phyloP scores from a whole-genome alignment of 2,329 filamentous ascomycete genomes.

The Penicillium sp. region DNA sequence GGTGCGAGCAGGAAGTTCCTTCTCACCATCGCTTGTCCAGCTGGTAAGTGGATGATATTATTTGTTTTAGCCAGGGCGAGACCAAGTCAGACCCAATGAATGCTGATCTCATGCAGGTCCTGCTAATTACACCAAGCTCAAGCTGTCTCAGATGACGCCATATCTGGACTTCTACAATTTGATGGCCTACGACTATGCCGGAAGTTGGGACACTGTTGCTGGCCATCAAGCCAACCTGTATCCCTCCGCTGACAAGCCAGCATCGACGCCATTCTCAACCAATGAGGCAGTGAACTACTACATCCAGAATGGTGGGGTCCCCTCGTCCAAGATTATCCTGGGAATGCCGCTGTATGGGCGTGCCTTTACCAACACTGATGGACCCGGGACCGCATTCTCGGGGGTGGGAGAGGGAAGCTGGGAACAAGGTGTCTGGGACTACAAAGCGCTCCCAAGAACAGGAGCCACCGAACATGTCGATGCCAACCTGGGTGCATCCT shows the following conservation, averaged over 20 bases:
- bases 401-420: conserved; percentile 67
- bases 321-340: conserved; percentile 66
- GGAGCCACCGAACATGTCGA: conserved; percentile 60
- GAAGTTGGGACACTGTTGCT: conserved; percentile 63
- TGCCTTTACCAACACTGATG: conserved; percentile 70
- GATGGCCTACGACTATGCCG: conserved; percentile 82
- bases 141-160: conserved; percentile 40
- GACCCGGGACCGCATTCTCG: conserved; percentile 60
- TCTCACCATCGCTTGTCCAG: conserved; percentile 45
- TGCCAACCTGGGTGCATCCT: conserved; percentile 57
- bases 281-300: conserved; percentile 63
- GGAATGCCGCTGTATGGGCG: conserved; percentile 94
- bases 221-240: conserved; percentile 79
- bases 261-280: conserved; percentile 69
- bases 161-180: conserved; percentile 48
- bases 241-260: conserved; percentile 50
- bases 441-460: conserved; percentile 67
- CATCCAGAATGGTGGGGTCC: conserved; percentile 50
- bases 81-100: no score
- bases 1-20: no score
- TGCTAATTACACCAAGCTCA: conserved; percentile 41
- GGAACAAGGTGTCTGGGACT: conserved; percentile 81
- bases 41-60: conserved; percentile 33
- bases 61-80: no score
- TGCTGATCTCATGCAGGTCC: no score